A percentile compares a stretch with the other conserved stretches of the same genome.
phyloP scores from a whole-genome alignment of 371 early-diverging fungal species.

The Zychaea mexicana region DNA sequence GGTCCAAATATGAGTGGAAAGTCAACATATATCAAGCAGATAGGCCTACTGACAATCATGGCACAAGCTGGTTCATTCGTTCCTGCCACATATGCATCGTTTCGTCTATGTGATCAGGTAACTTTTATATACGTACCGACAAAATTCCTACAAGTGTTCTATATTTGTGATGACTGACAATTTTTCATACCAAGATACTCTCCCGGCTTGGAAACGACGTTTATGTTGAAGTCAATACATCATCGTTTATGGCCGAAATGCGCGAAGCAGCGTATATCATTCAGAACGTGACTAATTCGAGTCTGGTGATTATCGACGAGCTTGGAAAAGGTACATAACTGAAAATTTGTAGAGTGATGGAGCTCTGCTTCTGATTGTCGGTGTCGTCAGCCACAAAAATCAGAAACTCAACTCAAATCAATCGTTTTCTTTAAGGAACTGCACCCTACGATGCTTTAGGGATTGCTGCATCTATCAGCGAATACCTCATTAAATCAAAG shows the following conservation, averaged over 20 bases:
- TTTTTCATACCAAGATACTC: constrained; percentile 42
- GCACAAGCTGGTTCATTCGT: constrained; percentile 96
- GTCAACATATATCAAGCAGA: constrained; percentile 92
- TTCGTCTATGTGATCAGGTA: constrained; percentile 78
- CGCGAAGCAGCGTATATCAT: constrained; percentile 85
- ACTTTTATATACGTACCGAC: too few species aligned
- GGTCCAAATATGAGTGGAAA: constrained; percentile 99
- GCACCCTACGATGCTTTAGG: constrained; percentile 81
- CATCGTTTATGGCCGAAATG: constrained; percentile 95
- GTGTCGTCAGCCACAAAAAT: too few species aligned
- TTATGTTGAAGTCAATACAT: constrained; percentile 64
- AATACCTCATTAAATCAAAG: constrained; percentile 64
- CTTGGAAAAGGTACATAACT: constrained; percentile 88
- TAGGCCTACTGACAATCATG: constrained; percentile 88
- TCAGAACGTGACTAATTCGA: constrained; percentile 64
- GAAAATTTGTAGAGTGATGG: too few species aligned
- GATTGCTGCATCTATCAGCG: constrained; percentile 80
- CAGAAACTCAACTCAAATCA: too few species aligned
- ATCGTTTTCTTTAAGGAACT: constrained; percentile 57
- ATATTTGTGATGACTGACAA: not conserved
- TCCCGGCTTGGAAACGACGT: constrained; percentile 79
- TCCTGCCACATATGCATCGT: constrained; percentile 86
- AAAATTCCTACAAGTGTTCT: too few species aligned
- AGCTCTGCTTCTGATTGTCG: not conserved
- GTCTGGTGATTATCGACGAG: constrained; percentile 95